A percentile compares a stretch with the other conserved stretches of the same genome.
phyloP scores from a whole-genome alignment of 2,329 filamentous ascomycete species.

The Beauveria sp. region DNA sequence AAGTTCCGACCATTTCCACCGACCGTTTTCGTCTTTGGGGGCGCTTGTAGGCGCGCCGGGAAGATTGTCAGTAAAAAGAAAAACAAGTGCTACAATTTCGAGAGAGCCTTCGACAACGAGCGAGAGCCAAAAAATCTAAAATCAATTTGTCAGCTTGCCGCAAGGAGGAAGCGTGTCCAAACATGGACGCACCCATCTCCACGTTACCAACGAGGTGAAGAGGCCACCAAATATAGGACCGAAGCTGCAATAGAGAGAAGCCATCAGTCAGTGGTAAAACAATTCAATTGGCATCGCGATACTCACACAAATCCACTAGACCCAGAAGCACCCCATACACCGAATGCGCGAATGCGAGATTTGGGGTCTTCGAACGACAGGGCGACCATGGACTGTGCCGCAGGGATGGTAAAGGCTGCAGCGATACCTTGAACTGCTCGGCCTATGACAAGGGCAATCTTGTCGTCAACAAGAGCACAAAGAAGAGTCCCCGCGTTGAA shows the following conservation, averaged over 20 bases:
- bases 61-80: slow-evolving; percentile 10
- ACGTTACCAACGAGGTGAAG: slow-evolving; percentile 11
- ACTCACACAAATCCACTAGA: slow-evolving; percentile 12
- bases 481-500: slow-evolving; percentile 9
- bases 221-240: slow-evolving; percentile 12
- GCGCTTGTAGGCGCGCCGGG: slow-evolving; percentile 1
- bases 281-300: background rate
- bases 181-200: slow-evolving; percentile 8
- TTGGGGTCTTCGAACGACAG: slow-evolving; percentile 10
- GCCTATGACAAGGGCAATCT: slow-evolving; percentile 7
- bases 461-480: slow-evolving; percentile 7
- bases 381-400: slow-evolving; percentile 11
- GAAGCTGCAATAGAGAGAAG: background rate
- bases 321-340: slow-evolving; percentile 12
- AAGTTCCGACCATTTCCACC: slow-evolving; percentile 4
- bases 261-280: background rate
- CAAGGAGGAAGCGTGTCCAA: background rate
- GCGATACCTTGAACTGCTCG: slow-evolving; percentile 11
- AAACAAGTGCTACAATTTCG: slow-evolving; percentile 7
- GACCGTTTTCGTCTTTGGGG: background rate
- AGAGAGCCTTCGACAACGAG: slow-evolving; percentile 10
- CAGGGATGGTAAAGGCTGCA: slow-evolving; percentile 12
- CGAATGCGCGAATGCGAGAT: slow-evolving; percentile 11
- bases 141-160: background rate
- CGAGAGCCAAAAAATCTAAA: slow-evolving; percentile 12